Conservation (phyloP, 1,284 basidiomycete genomes). For the Coniferiporia sulphurascens region DNA sequence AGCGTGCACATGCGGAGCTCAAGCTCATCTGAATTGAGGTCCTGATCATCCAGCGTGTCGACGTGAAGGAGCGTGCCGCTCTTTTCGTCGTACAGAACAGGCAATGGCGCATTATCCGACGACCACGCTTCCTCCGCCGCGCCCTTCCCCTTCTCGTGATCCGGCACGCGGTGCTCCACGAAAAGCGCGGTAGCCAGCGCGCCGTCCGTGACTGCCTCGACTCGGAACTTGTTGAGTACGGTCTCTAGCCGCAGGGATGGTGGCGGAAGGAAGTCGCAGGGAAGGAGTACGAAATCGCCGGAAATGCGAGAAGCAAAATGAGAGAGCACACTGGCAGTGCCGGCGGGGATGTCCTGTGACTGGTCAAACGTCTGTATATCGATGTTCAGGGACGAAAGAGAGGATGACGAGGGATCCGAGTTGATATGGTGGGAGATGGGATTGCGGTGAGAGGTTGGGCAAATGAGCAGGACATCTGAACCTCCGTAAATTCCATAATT, state of each 20-base stretch:
- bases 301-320: slow-evolving; percentile 66
- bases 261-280: slow-evolving; percentile 87
- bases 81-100: slow-evolving; percentile 62
- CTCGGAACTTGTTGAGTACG: slow-evolving; percentile 80
- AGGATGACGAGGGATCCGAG: slow-evolving; percentile 53
- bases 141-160: slow-evolving; percentile 45
- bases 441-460: slow-evolving; percentile 68
- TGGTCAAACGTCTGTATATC: slow-evolving; percentile 77
- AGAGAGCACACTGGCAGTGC: slow-evolving; percentile 66
- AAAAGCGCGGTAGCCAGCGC: slow-evolving; percentile 77
- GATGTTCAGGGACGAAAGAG: slow-evolving; percentile 57
- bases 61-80: slow-evolving; percentile 68
- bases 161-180: slow-evolving; percentile 52
- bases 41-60: slow-evolving; percentile 60
- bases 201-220: slow-evolving; percentile 57
- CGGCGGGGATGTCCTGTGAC: slow-evolving; percentile 53
- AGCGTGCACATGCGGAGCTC: slow-evolving; percentile 71
- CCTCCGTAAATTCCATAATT: slow-evolving; percentile 6
- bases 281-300: slow-evolving; percentile 85
- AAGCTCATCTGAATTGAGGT: slow-evolving; percentile 66
- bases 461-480: slow-evolving; percentile 80
- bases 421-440: slow-evolving; percentile 79
- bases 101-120: slow-evolving; percentile 34
- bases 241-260: slow-evolving; percentile 62
- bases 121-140: slow-evolving; percentile 57